Percentiles rank a stretch among this genome's conserved stretches.
Conservation (phyloP, 192 early-diverging fungal species). For the Coemansia sp. region DNA sequence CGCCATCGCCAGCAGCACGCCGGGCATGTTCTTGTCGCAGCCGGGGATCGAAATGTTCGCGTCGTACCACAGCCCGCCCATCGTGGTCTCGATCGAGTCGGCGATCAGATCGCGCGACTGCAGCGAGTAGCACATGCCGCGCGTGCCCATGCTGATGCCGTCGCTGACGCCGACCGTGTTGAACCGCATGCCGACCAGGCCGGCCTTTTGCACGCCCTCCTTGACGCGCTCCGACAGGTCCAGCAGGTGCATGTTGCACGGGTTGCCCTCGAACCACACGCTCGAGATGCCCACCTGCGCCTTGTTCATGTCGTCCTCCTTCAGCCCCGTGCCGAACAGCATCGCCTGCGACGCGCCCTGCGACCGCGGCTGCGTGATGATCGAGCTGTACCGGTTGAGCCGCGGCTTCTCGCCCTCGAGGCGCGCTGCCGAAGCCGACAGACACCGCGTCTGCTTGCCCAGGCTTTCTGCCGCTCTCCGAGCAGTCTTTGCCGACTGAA, state of each 20-base stretch:
- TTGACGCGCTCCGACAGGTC: constrained; percentile 89
- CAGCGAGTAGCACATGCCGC: constrained; percentile 95
- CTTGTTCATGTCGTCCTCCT: constrained; percentile 74
- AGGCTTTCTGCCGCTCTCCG: background rate
- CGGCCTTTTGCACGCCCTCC: constrained; percentile 84
- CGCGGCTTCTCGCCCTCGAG: constrained; percentile 16
- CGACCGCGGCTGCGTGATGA: constrained; percentile 90
- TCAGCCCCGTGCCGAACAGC: constrained; percentile 95
- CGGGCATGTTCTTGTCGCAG: constrained; percentile 98
- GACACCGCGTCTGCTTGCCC: background rate
- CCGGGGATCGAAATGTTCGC: constrained; percentile 97
- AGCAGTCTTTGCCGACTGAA: background rate
- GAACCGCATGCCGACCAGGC: constrained; percentile 93
- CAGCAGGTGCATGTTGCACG: constrained; percentile 99
- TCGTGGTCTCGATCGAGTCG: constrained; percentile 98
- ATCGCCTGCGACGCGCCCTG: constrained; percentile 98
- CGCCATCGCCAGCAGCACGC: constrained; percentile 93
- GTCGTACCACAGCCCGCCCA: constrained; percentile 98
- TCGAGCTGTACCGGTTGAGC: constrained; percentile 82
- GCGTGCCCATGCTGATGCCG: constrained; percentile 96
- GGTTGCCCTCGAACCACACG: constrained; percentile 99
- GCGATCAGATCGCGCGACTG: constrained; percentile 98
- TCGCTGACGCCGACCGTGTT: constrained; percentile 98
- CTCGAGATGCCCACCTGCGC: constrained; percentile 95
- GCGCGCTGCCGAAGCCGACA: constrained; percentile 9